phyloP scores from a whole-genome alignment of 2,329 filamentous ascomycete genomes.

The Exophiala phaeomuriformis region DNA sequence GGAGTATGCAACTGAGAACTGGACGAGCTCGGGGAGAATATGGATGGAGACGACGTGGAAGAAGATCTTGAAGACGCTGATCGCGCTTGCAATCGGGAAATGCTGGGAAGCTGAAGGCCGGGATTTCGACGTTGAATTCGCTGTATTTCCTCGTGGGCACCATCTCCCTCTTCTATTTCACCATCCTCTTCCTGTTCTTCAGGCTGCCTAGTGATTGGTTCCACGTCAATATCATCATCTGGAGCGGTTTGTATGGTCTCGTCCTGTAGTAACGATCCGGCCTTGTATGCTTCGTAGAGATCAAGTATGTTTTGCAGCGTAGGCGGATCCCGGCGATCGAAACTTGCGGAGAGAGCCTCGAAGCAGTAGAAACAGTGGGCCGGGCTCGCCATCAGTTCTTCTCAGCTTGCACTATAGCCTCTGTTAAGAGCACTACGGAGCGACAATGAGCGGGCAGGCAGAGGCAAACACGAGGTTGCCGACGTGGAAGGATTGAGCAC shows the following conservation, averaged over 20 bases:
- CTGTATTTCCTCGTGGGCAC: conserved; percentile 12
- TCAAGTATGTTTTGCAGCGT: conserved; percentile 62
- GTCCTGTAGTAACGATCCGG: conserved; percentile 20
- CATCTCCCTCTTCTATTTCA: conserved; percentile 29
- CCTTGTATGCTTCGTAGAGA: conserved; percentile 53
- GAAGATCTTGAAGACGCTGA: conserved; percentile 30
- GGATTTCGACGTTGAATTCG: conserved; percentile 16
- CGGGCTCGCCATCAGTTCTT: conserved; percentile 63
- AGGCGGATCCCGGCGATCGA: conserved; percentile 62
- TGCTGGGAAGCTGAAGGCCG: conserved; percentile 27
- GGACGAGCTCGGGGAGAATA: conserved; percentile 41
- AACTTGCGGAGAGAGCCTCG: conserved; percentile 70
- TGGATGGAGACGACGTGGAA: conserved; percentile 34
- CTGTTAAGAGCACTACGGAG: no score
- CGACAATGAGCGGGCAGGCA: not conserved
- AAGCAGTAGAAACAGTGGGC: conserved; percentile 92
- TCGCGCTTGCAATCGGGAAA: conserved; percentile 27
- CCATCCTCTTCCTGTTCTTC: conserved; percentile 32
- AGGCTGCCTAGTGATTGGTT: conserved; percentile 11
- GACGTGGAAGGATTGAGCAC: not conserved
- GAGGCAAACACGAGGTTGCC: not conserved
- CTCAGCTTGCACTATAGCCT: no score
- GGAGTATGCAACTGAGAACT: conserved; percentile 36
- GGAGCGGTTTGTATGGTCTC: conserved; percentile 1
- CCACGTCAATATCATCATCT: conserved; percentile 20